Conservation (phyloP, 192 early-diverging fungal species). For the Diversispora epigaea region DNA sequence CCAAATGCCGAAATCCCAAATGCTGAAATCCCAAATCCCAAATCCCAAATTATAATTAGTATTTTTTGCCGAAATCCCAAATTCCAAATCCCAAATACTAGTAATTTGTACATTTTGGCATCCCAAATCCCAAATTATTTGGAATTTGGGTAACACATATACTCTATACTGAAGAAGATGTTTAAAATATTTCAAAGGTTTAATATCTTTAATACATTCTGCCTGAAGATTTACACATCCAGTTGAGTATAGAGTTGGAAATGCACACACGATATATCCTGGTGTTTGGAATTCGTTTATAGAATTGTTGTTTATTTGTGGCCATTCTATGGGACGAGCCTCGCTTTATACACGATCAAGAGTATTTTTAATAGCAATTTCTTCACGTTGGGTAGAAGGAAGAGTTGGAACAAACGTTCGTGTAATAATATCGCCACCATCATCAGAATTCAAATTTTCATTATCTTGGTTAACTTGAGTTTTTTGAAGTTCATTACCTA, state of each 20-base stretch:
- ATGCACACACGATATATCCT: not conserved
- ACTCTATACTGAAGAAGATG: no score
- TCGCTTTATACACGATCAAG: not conserved
- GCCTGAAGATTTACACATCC: not conserved
- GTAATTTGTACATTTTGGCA: no score
- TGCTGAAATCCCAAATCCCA: no score
- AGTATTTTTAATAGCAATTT: not conserved
- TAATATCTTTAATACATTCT: conserved; percentile 7
- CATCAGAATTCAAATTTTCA: not conserved
- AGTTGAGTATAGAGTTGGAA: not conserved
- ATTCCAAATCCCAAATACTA: no score
- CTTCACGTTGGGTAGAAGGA: not conserved
- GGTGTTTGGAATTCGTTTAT: not conserved
- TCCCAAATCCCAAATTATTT: no score
- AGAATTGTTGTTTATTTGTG: not conserved
- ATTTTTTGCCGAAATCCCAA: no score
- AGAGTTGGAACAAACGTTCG: not conserved
- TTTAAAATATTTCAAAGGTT: not conserved
- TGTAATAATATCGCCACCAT: not conserved
- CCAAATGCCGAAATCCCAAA: no score
- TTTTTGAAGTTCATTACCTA: not conserved
- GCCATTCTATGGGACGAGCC: not conserved
- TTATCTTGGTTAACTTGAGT: not conserved
- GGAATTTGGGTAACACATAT: no score
- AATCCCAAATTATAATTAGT: no score